Conservation (phyloP, 805 yeast species). For the Starmerella stigmatis region DNA sequence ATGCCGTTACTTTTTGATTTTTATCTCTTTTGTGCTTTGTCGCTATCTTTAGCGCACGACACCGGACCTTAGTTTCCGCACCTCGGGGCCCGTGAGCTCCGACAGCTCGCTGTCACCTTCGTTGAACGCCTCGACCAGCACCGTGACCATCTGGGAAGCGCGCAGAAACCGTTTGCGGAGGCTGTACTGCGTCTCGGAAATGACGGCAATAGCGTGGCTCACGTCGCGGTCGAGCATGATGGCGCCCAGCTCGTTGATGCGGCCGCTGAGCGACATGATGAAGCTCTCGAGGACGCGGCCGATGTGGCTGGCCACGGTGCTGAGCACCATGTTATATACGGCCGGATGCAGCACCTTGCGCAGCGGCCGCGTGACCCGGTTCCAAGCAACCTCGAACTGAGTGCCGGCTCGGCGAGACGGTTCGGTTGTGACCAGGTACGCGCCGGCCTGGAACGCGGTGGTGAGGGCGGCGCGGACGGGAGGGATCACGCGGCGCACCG, state of each 20-base stretch:
- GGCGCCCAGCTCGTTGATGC: constrained; percentile 73
- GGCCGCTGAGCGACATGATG: constrained; percentile 53
- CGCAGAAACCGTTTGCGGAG: constrained; percentile 68
- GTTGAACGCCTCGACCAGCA: constrained; percentile 12
- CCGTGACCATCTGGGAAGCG: constrained; percentile 71
- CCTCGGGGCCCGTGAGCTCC: neutral
- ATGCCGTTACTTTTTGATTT: too few relatives aligned
- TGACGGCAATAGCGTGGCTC: constrained; percentile 58
- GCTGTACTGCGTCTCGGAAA: constrained; percentile 54
- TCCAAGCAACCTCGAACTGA: constrained; percentile 58
- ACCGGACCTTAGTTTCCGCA: neutral
- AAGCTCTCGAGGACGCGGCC: constrained; percentile 54
- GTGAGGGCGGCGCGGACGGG: constrained; percentile 32
- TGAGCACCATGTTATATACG: constrained; percentile 41
- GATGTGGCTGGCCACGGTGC: constrained; percentile 43
- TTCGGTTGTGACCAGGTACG: constrained; percentile 8
- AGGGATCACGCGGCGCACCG: constrained; percentile 30
- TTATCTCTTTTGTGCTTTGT: neutral
- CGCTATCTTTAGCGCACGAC: neutral
- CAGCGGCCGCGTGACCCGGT: constrained; percentile 52
- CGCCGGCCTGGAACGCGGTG: constrained; percentile 31
- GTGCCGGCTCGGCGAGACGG: constrained; percentile 3
- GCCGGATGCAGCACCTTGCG: constrained; percentile 44
- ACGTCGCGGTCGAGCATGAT: constrained; percentile 74
- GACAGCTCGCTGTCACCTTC: constrained; percentile 2